Conservation (phyloP, 2,329 filamentous ascomycete species). For the Exophiala aquamarina region DNA sequence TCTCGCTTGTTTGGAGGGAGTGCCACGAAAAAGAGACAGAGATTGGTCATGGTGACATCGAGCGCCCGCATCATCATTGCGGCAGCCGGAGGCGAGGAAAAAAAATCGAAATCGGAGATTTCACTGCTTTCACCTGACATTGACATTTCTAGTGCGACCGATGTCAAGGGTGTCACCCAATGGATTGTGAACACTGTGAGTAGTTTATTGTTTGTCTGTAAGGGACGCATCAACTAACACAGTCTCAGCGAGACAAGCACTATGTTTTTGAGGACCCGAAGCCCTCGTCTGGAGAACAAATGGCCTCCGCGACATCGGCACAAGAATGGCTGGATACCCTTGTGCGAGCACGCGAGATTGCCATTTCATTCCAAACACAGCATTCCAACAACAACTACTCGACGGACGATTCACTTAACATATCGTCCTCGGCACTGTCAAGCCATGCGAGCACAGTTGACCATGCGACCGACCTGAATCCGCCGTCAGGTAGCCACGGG, state of each 20-base stretch:
- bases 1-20: conserved; percentile 90
- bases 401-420: conserved; percentile 65
- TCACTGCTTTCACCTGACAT: conserved; percentile 76
- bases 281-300: conserved; percentile 62
- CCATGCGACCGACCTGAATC: conserved; percentile 38
- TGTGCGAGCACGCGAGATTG: conserved; percentile 82
- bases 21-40: conserved; percentile 86
- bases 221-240: conserved; percentile 34
- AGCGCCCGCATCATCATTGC: conserved; percentile 87
- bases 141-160: conserved; percentile 75
- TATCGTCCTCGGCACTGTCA: conserved; percentile 70
- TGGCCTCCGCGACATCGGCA: conserved; percentile 66
- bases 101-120: conserved; percentile 89
- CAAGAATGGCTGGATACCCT: conserved; percentile 92
- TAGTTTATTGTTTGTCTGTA: conserved; percentile 26
- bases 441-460: conserved; percentile 56
- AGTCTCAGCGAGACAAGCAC: conserved; percentile 74
- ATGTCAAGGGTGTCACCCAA: conserved; percentile 81
- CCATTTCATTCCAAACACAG: conserved; percentile 59
- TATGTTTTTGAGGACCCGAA: conserved; percentile 95
- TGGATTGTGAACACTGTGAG: conserved; percentile 95
- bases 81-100: conserved; percentile 89
- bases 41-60: conserved; percentile 92
- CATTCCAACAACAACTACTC: conserved; percentile 66
- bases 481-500: conserved; percentile 26